Percentiles rank a stretch among this genome's conserved stretches.
These are phyloP conservation scores for Tranzscheliella williamsii DNA, from an alignment of 1,284 basidiomycete genomes.

Conservation along the genomic window DNA sequence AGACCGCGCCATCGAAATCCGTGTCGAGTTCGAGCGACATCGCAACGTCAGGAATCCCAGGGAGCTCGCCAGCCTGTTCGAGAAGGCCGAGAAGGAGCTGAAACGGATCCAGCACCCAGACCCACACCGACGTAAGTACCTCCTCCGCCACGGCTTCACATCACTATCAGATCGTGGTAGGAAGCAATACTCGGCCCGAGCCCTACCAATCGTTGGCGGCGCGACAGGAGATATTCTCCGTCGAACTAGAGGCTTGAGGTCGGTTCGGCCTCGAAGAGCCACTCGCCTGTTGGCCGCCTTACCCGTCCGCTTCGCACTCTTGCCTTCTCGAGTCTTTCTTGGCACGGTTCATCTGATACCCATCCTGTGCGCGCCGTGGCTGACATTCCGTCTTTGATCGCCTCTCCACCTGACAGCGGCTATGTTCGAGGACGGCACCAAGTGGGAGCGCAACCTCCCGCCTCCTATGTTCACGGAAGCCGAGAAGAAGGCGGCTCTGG, in stretches of 20 bases:
- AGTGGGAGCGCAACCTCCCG: constrained; percentile 53
- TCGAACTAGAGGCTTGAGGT: too few species aligned
- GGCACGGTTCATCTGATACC: too few species aligned
- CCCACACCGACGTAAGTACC: constrained; percentile 79
- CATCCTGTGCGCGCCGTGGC: too few species aligned
- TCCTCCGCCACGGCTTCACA: too few species aligned
- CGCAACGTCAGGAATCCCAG: constrained; percentile 86
- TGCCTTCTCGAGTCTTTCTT: too few species aligned
- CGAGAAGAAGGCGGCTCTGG: constrained; percentile 57
- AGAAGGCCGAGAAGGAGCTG: constrained; percentile 78
- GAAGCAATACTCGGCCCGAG: too few species aligned
- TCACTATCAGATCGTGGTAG: too few species aligned
- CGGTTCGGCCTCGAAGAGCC: too few species aligned
- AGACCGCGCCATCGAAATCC: constrained; percentile 76
- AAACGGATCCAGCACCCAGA: constrained; percentile 78
- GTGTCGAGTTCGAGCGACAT: constrained; percentile 89
- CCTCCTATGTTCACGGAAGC: constrained; percentile 58
- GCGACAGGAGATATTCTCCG: too few species aligned
- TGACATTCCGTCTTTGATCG: neutral
- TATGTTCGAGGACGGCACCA: constrained; percentile 59
- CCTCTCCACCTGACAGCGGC: constrained; percentile 33
- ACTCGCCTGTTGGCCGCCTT: neutral
- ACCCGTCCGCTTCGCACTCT: neutral
- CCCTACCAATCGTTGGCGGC: too few species aligned
- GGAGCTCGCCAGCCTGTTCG: constrained; percentile 76